Evolutionary conservation across 1,284 basidiomycete genomes (phyloP), one percentile per base, ranked within the genome.

Genomic region (Pseudozyma sp.): DNA sequence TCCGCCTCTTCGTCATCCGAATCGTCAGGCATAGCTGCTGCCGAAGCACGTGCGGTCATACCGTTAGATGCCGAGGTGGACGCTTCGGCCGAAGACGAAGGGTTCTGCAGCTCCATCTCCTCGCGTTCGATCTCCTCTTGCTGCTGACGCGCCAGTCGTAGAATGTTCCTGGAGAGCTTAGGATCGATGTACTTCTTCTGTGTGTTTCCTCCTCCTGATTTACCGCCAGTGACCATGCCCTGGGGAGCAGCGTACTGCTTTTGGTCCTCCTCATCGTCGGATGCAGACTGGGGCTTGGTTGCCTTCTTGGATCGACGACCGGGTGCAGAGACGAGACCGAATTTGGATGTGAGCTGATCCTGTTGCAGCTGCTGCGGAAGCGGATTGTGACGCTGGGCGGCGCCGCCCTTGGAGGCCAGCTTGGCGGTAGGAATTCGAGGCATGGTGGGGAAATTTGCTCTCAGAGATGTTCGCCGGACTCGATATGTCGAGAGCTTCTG

Each of bases 111-210:
- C 61, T 73, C 72, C 31, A 74, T 68, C 44, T 83, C 81, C 54
- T 85, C 84, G 6, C 73, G 61, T 43, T 85, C 85, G 35, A 86
- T 76, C 84, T 99, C 97, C 81, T 94, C 91, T 85, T 98, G 95
- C 85, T 99, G 97, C 78, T 93, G 91, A 79, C 90, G 89, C 11
- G 96, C 96, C 59, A 99, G 89, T 81, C 94, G 91, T 77, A 99
- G 92, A 64, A 99, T 98, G 80, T 91, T 92, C 69, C 89, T 88
- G 1, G 94, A 97, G 17, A 91, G 92, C 85, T 93, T 93, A 7
- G 81, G 81, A 46, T 84, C 82, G 56, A 84, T 78, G 66, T 73
- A 81, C 54, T 74, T 77, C 31, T 75, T 74, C 44, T 67, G 62
- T 35, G 60, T 64, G 56, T 68, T 65, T 33, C 46, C 45, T 19